These are phyloP conservation scores for Phytophthora europaea DNA, from an alignment of 352 stramenopile species.

Conservation along the genomic window DNA sequence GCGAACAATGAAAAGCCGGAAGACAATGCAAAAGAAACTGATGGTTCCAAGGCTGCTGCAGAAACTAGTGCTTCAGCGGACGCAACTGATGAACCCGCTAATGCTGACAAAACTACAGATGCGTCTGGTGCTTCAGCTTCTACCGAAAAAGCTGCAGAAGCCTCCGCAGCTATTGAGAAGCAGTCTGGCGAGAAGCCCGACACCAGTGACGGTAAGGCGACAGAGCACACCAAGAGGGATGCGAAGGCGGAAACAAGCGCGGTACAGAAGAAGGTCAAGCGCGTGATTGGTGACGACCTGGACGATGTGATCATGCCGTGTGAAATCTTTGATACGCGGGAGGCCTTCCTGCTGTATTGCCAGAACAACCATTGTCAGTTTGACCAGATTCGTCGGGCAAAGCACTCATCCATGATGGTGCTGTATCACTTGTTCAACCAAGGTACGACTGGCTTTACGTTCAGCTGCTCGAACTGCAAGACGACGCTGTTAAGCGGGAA, in stretches of 20 bases:
- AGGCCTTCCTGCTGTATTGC: slow-evolving; percentile 92
- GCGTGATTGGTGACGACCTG: slow-evolving; percentile 65
- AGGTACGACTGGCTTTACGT: slow-evolving; percentile 98
- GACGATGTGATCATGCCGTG: slow-evolving; percentile 97
- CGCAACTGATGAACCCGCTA: slow-evolving; percentile 13
- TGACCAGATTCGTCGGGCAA: slow-evolving; percentile 83
- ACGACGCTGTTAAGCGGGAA: slow-evolving; percentile 96
- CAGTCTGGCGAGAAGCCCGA: slow-evolving; percentile 14
- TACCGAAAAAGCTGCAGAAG: background rate
- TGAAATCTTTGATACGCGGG: slow-evolving; percentile 96
- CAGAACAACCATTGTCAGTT: slow-evolving; percentile 92
- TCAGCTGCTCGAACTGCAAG: slow-evolving; percentile 96
- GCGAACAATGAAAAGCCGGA: slow-evolving; percentile 17
- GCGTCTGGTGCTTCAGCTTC: background rate
- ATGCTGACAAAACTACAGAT: slow-evolving; percentile 29
- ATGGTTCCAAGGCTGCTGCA: slow-evolving; percentile 17
- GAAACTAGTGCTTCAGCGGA: slow-evolving; percentile 3
- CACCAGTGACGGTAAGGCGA: slow-evolving; percentile 23
- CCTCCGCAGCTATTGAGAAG: slow-evolving; percentile 41
- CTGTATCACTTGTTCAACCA: slow-evolving; percentile 92
- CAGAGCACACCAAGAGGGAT: slow-evolving; percentile 45
- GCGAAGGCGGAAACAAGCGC: slow-evolving; percentile 21
- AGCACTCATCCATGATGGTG: slow-evolving; percentile 90
- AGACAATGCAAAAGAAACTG: slow-evolving; percentile 25
- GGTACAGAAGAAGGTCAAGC: slow-evolving; percentile 39